phyloP scores from a whole-genome alignment of 495 filamentous ascomycete species.

The Penicillium roqueforti region DNA sequence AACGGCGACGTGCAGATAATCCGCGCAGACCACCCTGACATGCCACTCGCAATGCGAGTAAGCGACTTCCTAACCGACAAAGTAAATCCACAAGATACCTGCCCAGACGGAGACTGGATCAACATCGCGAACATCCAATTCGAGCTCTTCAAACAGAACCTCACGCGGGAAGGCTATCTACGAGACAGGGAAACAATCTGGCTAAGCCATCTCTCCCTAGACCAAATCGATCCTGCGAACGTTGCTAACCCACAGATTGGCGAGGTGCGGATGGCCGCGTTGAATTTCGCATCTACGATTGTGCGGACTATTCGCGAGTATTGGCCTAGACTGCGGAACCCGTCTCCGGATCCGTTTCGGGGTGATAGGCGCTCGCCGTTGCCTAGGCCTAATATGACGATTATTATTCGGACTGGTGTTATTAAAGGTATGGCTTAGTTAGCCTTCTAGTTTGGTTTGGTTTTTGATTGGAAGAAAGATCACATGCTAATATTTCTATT shows the following conservation, averaged over 20 bases:
- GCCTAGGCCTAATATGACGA: conserved; percentile 6
- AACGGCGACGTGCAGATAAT: conserved; percentile 8
- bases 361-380: not conserved
- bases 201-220: not conserved
- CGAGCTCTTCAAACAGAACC: not conserved
- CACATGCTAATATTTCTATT: not conserved
- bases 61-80: conserved; percentile 9
- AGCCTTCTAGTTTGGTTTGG: not conserved
- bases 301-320: not conserved
- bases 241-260: not conserved
- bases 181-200: conserved; percentile 1
- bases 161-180: not conserved
- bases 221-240: not conserved
- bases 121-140: conserved; percentile 3
- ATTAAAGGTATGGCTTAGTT: not conserved
- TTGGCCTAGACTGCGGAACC: not conserved
- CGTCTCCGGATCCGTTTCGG: not conserved
- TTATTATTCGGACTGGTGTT: conserved; percentile 1
- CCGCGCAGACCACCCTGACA: not conserved
- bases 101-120: conserved; percentile 8
- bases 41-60: conserved; percentile 5
- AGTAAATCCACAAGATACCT: not conserved
- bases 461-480: not conserved
- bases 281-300: not conserved
- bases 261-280: conserved; percentile 2